Evolutionary conservation across 1,284 basidiomycete genomes (phyloP), one percentile per base, ranked within the genome.

Genomic region (Gymnopus androsaceus): DNA sequence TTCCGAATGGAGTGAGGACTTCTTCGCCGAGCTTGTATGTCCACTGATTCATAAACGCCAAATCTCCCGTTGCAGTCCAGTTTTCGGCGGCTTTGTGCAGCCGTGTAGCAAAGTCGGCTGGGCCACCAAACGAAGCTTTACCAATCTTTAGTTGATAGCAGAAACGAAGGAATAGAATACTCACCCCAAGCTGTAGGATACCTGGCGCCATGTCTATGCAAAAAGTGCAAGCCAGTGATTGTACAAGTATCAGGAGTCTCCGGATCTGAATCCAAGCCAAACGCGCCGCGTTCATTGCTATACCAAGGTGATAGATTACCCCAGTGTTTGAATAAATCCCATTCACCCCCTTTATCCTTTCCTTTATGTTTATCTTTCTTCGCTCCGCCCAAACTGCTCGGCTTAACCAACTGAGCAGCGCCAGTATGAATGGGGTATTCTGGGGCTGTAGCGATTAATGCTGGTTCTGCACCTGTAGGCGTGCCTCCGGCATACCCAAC

Each of bases 251-350:
- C 77, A 5, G 92, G 92, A 1, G 85, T 73, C 38, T 83, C 80
- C 0, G 90, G 86, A 9, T 81, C 77, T 0, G 91, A 86, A 63
- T 88, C 78, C 7, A 93, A 63, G 1, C 92, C 92, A 70, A 92
- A 94, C 2, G 80, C 74, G 9, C 77, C 81, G 28, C 74, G 76
- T n/a, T 76, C 75, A 42, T 92, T 85, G 56, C 87, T 90, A 69
- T 88, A 92, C 88, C 90, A 93, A 7, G 92, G 92, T 0, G 88
- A 85, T 37, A 94, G 70, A 66, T 93, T 93, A 0, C 92, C 92
- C 90, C 92, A 92, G 46, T 82, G 79, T 64, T 80, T 83, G 70
- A 92, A 84, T 36, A 94, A 66, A 66, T 87, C 81, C 61, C 87
- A 89, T 2, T 65, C 68, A 37, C 66, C 71, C 33, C 59, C 65